A percentile compares a stretch with the other conserved stretches of the same genome.
These are phyloP conservation scores for Sporothrix euskadiensis DNA, from an alignment of 2,329 filamentous ascomycete species.

Conservation along the genomic window DNA sequence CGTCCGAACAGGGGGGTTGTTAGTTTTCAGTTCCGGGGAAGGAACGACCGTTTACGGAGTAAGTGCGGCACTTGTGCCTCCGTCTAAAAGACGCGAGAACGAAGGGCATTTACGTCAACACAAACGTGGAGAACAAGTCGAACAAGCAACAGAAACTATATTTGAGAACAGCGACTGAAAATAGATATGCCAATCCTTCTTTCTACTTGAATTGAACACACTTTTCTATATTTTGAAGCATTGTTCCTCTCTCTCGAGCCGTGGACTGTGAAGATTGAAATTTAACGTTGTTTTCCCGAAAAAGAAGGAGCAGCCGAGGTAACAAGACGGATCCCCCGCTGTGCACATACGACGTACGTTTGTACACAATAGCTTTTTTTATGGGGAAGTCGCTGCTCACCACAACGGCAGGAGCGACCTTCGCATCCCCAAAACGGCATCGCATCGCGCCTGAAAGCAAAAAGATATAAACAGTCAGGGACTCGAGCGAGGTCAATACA, in stretches of 20 bases:
- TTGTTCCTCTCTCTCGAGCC: background rate
- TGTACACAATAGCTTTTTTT: no score
- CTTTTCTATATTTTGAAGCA: no score
- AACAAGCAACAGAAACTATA: background rate
- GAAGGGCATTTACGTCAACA: conserved; percentile 6
- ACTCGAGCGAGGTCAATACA: conserved; percentile 26
- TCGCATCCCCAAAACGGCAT: background rate
- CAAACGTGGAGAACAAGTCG: background rate
- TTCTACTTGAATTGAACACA: no score
- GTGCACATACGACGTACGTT: no score
- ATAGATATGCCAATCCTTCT: background rate
- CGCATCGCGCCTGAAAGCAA: background rate
- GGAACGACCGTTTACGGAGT: background rate
- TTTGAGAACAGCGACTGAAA: background rate
- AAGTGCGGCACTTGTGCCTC: conserved; percentile 13
- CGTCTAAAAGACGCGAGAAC: background rate
- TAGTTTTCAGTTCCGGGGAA: background rate
- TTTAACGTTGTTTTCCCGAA: background rate
- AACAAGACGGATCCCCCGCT: background rate
- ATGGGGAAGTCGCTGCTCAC: background rate
- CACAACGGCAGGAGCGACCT: background rate
- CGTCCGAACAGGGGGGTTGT: background rate
- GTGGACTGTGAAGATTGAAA: background rate
- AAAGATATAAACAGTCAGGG: conserved; percentile 28
- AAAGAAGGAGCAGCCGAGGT: background rate